These are phyloP conservation scores for Oidium heveae DNA, from an alignment of 2,329 filamentous ascomycete species.

Conservation along the genomic window DNA sequence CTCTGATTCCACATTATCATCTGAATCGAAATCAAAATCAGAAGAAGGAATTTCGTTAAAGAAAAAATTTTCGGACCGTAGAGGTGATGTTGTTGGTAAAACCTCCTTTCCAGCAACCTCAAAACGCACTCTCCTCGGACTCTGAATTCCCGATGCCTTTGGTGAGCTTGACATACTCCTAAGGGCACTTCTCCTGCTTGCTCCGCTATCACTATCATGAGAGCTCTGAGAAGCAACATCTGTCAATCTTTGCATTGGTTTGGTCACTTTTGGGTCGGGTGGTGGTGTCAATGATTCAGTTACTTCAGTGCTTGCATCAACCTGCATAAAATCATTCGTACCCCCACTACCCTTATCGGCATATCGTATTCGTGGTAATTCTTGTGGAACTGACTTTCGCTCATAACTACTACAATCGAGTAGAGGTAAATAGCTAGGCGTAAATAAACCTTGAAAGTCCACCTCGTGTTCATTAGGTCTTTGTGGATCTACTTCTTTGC, in stretches of 20 bases:
- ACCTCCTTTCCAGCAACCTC: constrained; percentile 34
- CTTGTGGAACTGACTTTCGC: not conserved
- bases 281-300: constrained; percentile 1
- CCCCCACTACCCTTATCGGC: not conserved
- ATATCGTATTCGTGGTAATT: not conserved
- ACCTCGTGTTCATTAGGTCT: constrained; percentile 28
- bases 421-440: constrained; percentile 33
- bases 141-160: constrained; percentile 17
- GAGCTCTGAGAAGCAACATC: constrained; percentile 22
- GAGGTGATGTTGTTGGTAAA: constrained; percentile 30
- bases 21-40: constrained; percentile 6
- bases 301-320: constrained; percentile 4
- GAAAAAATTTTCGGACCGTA: constrained; percentile 3
- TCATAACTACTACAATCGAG: constrained; percentile 20
- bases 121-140: constrained; percentile 37
- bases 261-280: constrained; percentile 8
- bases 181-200: constrained; percentile 26
- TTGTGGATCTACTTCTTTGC: constrained; percentile 16
- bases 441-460: constrained; percentile 37
- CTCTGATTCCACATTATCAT: constrained; percentile 14
- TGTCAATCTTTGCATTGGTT: constrained; percentile 11
- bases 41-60: constrained; percentile 3
- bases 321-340: constrained; percentile 4
- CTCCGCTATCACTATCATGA: constrained; percentile 24
- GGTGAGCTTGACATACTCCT: constrained; percentile 27